Percentiles rank a stretch among this genome's conserved stretches.
Evolutionary conservation across 2,329 filamentous ascomycete genomes (phyloP).

Genomic region (Metarhizium rileyi): DNA sequence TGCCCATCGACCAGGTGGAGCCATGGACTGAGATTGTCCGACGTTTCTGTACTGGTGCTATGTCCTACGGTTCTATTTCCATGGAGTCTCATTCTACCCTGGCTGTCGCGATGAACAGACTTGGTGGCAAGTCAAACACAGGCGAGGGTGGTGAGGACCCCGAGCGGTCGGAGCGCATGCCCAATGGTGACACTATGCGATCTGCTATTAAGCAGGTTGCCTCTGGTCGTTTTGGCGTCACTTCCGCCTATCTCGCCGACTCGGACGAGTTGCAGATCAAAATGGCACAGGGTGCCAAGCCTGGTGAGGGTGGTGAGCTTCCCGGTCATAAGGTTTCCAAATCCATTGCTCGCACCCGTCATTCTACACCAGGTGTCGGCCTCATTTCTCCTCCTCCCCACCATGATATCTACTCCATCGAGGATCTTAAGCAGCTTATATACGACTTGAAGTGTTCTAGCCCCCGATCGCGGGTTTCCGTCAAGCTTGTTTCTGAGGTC

Average conservation of each 20-base stretch:
- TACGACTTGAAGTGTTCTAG: constrained; percentile 97
- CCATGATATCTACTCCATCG: constrained; percentile 97
- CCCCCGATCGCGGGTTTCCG: constrained; percentile 82
- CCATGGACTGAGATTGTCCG: constrained; percentile 97
- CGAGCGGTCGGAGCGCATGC: constrained; percentile 74
- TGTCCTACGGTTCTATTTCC: constrained; percentile 97
- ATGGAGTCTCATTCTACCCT: constrained; percentile 97
- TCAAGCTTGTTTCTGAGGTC: constrained; percentile 95
- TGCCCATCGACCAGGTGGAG: constrained; percentile 94
- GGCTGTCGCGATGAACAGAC: constrained; percentile 91
- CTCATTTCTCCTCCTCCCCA: constrained; percentile 93
- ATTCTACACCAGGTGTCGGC: constrained; percentile 93
- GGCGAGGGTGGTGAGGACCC: constrained; percentile 95
- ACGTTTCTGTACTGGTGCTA: constrained; percentile 91
- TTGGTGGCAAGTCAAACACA: constrained; percentile 95
- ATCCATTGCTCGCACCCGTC: constrained; percentile 85
- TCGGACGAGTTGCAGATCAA: constrained; percentile 97
- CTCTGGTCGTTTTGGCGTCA: constrained; percentile 92
- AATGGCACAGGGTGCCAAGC: constrained; percentile 98
- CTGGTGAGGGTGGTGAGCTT: constrained; percentile 93
- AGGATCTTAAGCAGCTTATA: constrained; percentile 94
- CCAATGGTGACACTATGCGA: constrained; percentile 93
- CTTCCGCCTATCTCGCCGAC: constrained; percentile 87
- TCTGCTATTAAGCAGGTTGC: constrained; percentile 97
- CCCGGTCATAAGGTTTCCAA: constrained; percentile 95